phyloP scores from a whole-genome alignment of 306 rosid species.

The Gillenia trifoliata region DNA sequence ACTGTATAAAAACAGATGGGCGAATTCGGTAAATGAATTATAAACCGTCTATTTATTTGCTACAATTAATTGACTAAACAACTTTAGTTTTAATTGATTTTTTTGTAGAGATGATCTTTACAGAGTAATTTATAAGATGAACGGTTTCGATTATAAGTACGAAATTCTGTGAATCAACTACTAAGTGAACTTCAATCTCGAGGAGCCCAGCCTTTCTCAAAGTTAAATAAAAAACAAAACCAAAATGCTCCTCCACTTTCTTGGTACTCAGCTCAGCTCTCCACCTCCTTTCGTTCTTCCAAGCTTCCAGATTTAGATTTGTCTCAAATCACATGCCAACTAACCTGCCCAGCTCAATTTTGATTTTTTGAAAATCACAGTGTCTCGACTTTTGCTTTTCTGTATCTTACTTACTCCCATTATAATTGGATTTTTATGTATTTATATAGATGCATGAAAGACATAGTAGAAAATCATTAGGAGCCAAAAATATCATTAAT shows the following conservation, averaged over 20 bases:
- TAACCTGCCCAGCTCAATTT: neutral
- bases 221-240: neutral
- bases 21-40: no score
- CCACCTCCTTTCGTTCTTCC: neutral
- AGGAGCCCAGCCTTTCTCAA: no score
- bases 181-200: no score
- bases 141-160: no score
- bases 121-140: no score
- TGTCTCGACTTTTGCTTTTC: neutral
- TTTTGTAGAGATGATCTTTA: no score
- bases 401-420: neutral
- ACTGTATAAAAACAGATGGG: no score
- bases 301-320: slow-evolving; percentile 3
- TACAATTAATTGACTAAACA: no score
- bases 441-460: neutral
- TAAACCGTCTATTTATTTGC: no score
- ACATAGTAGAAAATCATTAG: neutral
- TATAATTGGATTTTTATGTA: neutral
- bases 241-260: neutral
- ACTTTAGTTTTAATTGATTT: no score
- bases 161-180: no score
- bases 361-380: neutral
- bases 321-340: slow-evolving; percentile 4
- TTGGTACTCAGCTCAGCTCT: neutral
- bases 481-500: neutral